Evolutionary conservation across 2,329 filamentous ascomycete species (phyloP).

Genomic region (Tricladium varicosporioides): DNA sequence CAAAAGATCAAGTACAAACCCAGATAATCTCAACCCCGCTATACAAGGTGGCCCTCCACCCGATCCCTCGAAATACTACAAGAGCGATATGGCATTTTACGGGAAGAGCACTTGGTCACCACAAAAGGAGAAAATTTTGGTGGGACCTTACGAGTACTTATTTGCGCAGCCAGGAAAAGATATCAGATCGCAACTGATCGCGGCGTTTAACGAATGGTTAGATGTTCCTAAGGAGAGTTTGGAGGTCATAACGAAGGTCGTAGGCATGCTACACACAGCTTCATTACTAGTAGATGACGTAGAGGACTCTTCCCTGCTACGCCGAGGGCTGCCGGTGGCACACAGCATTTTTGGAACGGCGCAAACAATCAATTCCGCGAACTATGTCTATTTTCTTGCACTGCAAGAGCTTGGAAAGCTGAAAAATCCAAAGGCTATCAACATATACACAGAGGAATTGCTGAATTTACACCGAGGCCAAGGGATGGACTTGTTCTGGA

Average conservation of each 20-base stretch:
- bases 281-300: slow-evolving; percentile 85
- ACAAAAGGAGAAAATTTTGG: slow-evolving; percentile 74
- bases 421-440: slow-evolving; percentile 62
- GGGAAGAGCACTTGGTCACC: slow-evolving; percentile 54
- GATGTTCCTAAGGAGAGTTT: slow-evolving; percentile 69
- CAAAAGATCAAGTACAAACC: slow-evolving; percentile 29
- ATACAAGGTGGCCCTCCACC: slow-evolving; percentile 21
- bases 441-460: slow-evolving; percentile 78
- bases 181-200: slow-evolving; percentile 76
- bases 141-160: slow-evolving; percentile 79
- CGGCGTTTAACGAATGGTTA: slow-evolving; percentile 78
- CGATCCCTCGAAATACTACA: slow-evolving; percentile 28
- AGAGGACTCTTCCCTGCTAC: slow-evolving; percentile 74
- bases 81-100: slow-evolving; percentile 32
- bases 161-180: slow-evolving; percentile 79
- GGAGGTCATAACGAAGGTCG: slow-evolving; percentile 72
- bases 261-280: slow-evolving; percentile 83
- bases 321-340: slow-evolving; percentile 77
- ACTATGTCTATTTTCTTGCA: slow-evolving; percentile 84
- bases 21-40: slow-evolving; percentile 24
- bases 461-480: slow-evolving; percentile 83
- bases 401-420: slow-evolving; percentile 73
- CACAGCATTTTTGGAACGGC: slow-evolving; percentile 82
- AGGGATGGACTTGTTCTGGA: slow-evolving; percentile 90
- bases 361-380: slow-evolving; percentile 87